These are phyloP conservation scores for Rhexocercosporidium sp. DNA, from an alignment of 2,329 filamentous ascomycete species.

Conservation along the genomic window DNA sequence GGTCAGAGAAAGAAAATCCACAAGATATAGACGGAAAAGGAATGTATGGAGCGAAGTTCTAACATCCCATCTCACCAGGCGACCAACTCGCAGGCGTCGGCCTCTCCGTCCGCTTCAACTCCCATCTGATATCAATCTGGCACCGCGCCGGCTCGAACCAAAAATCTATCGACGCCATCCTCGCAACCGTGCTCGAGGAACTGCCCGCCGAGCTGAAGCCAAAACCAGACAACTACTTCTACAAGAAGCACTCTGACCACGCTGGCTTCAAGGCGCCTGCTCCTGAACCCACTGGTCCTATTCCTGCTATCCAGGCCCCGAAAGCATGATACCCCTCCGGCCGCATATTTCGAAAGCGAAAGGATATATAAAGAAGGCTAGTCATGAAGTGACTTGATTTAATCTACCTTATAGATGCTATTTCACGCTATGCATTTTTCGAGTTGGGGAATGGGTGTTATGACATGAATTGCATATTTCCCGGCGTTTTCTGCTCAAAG, in stretches of 20 bases:
- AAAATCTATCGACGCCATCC: constrained; percentile 76
- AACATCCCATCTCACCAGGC: constrained; percentile 51
- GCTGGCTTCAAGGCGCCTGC: constrained; percentile 73
- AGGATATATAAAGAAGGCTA: constrained; percentile 10
- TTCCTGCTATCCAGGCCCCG: constrained; percentile 33
- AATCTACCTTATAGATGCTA: constrained; percentile 3
- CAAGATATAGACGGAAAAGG: too few relatives aligned
- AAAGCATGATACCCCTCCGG: constrained; percentile 30
- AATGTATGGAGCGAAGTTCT: constrained; percentile 10
- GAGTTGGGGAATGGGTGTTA: constrained; percentile 18
- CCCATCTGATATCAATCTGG: constrained; percentile 89
- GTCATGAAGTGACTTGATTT: neutral
- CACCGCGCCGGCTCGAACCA: constrained; percentile 86
- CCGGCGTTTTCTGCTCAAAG: constrained; percentile 4
- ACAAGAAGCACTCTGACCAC: constrained; percentile 91
- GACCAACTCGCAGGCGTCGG: constrained; percentile 91
- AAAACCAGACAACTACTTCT: constrained; percentile 75
- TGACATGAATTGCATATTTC: constrained; percentile 27
- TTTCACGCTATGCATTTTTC: constrained; percentile 23
- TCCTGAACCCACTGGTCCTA: constrained; percentile 33
- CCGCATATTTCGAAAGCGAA: neutral
- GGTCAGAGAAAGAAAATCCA: too few relatives aligned
- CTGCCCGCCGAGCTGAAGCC: constrained; percentile 76
- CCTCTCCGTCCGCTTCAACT: constrained; percentile 87
- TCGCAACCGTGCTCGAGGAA: constrained; percentile 74